Evolutionary conservation across 1,284 basidiomycete genomes (phyloP), one percentile per base, ranked within the genome.

Genomic region (Cutaneotrichosporon sp.): DNA sequence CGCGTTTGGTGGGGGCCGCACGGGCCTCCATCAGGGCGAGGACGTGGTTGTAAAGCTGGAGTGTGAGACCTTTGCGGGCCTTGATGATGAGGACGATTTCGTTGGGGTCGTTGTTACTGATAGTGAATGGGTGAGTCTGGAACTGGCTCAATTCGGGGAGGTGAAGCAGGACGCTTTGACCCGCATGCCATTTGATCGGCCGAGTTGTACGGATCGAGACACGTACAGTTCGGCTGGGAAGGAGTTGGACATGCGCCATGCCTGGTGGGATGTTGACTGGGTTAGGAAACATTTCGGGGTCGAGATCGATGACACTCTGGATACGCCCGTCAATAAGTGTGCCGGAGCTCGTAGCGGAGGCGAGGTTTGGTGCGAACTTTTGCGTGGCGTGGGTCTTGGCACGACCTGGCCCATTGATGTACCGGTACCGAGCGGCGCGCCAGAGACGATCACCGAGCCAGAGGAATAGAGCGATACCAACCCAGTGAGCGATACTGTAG

Each of bases 41-140:
- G 16, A 80, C 79, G 53, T 79, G 65, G 62, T 90, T 82, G 87
- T 88, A 92, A 5, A 93, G 82, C 31, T 86, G 81, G 65, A 83
- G 84, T 1, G 91, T 92, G 82, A 91, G 89, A 2, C 91, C 91
- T 31, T 84, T 83, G 72, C 90, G 86, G 0, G 89, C 87, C 61
- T 91, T 89, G 59, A 94, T 84, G 63, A 93, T 83, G 55, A 94
- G 84, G 3, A 90, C 83, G 64, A 93, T 83, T 64, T 87, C 86
- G 56, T 70, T 65, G 65, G 90, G 87, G 73, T 86, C 87, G 36
- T 89, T 84, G 50, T 87, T 87, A 18, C 87, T 86, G 65, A 88
- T 87, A 0, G 92, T 92, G 79, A 92, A 94, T 1, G 91, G 92
- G 74, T 94, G 91, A 5, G 87, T 86, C 55, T 88, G 85, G 75